Base-by-base conservation (phyloP, 2,329 filamentous ascomycete genomes). In the Colletotrichum sublineola region DNA sequence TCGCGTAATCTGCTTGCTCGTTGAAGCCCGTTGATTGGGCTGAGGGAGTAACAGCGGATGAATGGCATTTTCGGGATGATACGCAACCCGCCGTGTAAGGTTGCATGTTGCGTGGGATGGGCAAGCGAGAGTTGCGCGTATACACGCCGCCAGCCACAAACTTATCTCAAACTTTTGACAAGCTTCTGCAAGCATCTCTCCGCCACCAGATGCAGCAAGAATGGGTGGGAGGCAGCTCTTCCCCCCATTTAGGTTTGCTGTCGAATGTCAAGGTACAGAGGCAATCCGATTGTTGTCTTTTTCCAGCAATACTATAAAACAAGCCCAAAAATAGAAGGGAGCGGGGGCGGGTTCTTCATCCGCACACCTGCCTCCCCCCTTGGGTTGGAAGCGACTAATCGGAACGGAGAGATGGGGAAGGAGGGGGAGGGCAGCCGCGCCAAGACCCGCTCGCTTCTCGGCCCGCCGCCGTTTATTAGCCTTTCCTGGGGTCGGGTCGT, bases 381-480 rank as follows among this genome's bases (percentile, higher is more conserved):
- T 24, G 31, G 18, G 31, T 36, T 20, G 31, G 18, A n/a, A 38
- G 33, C 31, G 11, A 36, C 31, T 8, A 56, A 38, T 33, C 20
- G 53, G 53, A 11, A 44, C 24, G 24, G 7, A 29, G 31, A 38
- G 20, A 33, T 53, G 55, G 53, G 53, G 44, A n/a, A 14, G 44
- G 44, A 7, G 44, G 9, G 20, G 31, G 48, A 8, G 52, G 36
- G 20, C 14, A 38, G n/a, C 9, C 14, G 14, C 15, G 55, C 36
- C 55, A 42, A 58, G 56, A 18, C 14, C 36, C 38, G 14, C 56
- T 42, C 61, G 61, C 46, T 11, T 53, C 61, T 36, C 46, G 48
- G 61, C 61, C 61, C 48, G 61, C 48, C 61, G 48, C 48, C 61
- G 48, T 53, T 63, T n/a, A 29, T 42, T 63, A 63, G 61, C 46